phyloP scores from a whole-genome alignment of 1,139 yeast species.

The Ogataea hybrid region DNA sequence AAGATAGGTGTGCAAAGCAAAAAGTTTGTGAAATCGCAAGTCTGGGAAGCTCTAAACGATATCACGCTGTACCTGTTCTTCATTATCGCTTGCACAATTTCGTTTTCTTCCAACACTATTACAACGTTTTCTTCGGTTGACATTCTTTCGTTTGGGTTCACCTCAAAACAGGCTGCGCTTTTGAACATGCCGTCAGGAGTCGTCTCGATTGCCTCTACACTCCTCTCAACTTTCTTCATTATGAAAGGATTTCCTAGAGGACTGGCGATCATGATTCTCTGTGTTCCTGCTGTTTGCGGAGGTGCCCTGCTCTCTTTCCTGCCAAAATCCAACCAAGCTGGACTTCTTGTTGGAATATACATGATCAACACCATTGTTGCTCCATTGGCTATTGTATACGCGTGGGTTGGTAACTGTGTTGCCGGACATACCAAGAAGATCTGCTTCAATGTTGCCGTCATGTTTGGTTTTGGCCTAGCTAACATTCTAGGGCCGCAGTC shows the following conservation, averaged over 20 bases:
- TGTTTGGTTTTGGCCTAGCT: constrained; percentile 54
- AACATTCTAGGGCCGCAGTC: constrained; percentile 68
- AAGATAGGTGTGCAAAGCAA: constrained; percentile 42
- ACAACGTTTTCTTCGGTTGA: constrained; percentile 47
- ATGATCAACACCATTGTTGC: constrained; percentile 24
- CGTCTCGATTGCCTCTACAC: constrained; percentile 26
- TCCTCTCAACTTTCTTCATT: constrained; percentile 14
- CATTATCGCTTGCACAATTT: constrained; percentile 25
- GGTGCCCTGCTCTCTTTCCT: constrained; percentile 19
- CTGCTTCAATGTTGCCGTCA: constrained; percentile 40
- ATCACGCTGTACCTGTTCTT: constrained; percentile 28
- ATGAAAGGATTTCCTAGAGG: constrained; percentile 31
- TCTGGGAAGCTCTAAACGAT: constrained; percentile 22
- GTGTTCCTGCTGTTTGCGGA: constrained; percentile 19
- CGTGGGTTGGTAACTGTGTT: constrained; percentile 35
- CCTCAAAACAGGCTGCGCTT: constrained; percentile 39
- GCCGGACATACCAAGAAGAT: constrained; percentile 49
- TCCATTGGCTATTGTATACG: constrained; percentile 23
- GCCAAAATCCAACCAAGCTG: constrained; percentile 17
- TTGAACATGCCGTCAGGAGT: constrained; percentile 53
- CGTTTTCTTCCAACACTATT: constrained; percentile 37
- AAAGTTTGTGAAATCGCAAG: constrained; percentile 26
- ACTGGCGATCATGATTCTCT: constrained; percentile 15
- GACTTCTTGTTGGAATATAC: constrained; percentile 23
- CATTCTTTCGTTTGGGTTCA: constrained; percentile 46